Conservation (phyloP, 2,329 filamentous ascomycete genomes). For the Aotearoamyces nothofagi region DNA sequence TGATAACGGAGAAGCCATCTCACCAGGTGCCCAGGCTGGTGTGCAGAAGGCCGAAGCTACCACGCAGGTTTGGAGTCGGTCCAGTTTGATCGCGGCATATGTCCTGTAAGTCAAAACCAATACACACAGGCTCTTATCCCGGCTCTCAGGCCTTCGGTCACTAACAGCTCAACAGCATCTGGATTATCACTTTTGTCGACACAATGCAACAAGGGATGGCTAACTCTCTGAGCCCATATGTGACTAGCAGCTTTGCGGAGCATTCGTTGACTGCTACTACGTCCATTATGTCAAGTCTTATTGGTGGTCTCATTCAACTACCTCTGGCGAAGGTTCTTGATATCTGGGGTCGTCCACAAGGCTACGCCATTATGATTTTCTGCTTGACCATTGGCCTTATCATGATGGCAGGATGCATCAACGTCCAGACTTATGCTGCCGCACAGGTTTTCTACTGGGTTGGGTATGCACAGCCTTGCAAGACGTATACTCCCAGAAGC, state of each 20-base stretch:
- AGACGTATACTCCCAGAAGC: no score
- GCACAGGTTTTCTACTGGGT: slow-evolving; percentile 15
- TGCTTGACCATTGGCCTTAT: slow-evolving; percentile 38
- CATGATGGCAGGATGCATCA: slow-evolving; percentile 48
- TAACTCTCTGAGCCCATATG: slow-evolving; percentile 8
- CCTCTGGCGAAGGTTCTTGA: slow-evolving; percentile 50
- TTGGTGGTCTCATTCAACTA: slow-evolving; percentile 13
- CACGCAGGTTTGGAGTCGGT: background rate
- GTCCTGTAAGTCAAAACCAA: slow-evolving; percentile 1
- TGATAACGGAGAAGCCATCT: slow-evolving; percentile 5
- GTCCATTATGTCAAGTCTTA: slow-evolving; percentile 12
- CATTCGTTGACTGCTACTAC: slow-evolving; percentile 13
- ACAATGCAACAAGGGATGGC: slow-evolving; percentile 3
- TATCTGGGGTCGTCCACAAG: slow-evolving; percentile 53
- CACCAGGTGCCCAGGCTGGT: background rate
- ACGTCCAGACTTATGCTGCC: slow-evolving; percentile 43
- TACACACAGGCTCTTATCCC: background rate
- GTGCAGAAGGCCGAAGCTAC: background rate
- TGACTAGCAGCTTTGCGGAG: slow-evolving; percentile 11
- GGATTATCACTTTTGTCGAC: slow-evolving; percentile 4
- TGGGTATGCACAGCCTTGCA: no score
- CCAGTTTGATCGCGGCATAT: background rate
- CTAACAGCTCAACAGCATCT: slow-evolving; percentile 3
- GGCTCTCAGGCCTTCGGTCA: background rate
- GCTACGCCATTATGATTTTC: slow-evolving; percentile 38